phyloP scores from a whole-genome alignment of 306 rosid genomes.

The Begonia fuchsioides region DNA sequence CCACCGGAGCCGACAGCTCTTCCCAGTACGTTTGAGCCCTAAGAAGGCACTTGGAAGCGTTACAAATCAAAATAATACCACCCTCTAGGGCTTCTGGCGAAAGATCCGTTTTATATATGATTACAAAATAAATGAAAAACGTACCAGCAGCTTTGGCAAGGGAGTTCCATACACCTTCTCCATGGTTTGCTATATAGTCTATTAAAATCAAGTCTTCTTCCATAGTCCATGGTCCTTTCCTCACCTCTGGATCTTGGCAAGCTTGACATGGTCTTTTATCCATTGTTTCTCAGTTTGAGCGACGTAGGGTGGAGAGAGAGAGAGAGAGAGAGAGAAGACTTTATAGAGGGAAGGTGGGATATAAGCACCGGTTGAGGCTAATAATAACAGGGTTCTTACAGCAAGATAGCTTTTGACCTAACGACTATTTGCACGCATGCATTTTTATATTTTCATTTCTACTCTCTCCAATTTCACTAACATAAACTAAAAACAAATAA shows the following conservation, averaged over 20 bases:
- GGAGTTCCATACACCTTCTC: constrained; percentile 97
- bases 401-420: too few relatives aligned
- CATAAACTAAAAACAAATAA: too few relatives aligned
- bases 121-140: neutral
- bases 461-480: too few relatives aligned
- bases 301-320: constrained; percentile 4
- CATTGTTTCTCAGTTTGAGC: constrained; percentile 19
- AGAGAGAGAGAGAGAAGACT: constrained; percentile 5
- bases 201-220: constrained; percentile 92
- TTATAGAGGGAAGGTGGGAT: constrained; percentile 22
- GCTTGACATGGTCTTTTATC: constrained; percentile 39
- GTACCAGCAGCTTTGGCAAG: constrained; percentile 92
- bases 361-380: neutral
- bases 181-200: constrained; percentile 87
- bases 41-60: too few relatives aligned
- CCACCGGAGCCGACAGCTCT: constrained; percentile 96
- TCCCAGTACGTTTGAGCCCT: constrained; percentile 95
- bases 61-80: neutral
- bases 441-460: too few relatives aligned
- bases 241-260: constrained; percentile 68
- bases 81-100: constrained; percentile 3
- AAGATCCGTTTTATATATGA: neutral
- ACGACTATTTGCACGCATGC: too few relatives aligned
- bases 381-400: too few relatives aligned
- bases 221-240: constrained; percentile 99